Evolutionary conservation across 2,329 filamentous ascomycete species (phyloP).

Genomic region (Calonectria crousiana): DNA sequence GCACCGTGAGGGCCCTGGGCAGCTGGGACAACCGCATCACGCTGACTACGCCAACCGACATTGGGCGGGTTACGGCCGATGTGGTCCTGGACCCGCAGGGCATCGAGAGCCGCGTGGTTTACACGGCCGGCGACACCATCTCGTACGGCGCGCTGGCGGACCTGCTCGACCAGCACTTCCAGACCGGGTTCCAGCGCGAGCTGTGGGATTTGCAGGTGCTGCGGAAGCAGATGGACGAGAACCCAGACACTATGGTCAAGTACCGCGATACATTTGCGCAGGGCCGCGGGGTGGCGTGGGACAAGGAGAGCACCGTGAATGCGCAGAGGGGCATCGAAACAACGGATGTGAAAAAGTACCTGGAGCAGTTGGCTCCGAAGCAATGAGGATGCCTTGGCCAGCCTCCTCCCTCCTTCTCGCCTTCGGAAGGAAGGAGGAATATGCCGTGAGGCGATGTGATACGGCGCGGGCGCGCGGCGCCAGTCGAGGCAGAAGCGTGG

Average conservation of each 20-base stretch:
- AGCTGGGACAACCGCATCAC: constrained; percentile 73
- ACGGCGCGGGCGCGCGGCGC: not conserved
- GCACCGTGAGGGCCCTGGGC: constrained; percentile 66
- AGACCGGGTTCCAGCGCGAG: constrained; percentile 58
- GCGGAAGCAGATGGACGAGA: constrained; percentile 56
- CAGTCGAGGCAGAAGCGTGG: not conserved
- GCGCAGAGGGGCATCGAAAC: constrained; percentile 58
- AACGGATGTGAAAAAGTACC: constrained; percentile 56
- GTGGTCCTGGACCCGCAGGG: constrained; percentile 59
- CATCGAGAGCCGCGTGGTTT: constrained; percentile 61
- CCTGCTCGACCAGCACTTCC: constrained; percentile 59
- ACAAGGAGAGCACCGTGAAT: constrained; percentile 66
- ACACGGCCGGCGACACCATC: constrained; percentile 72
- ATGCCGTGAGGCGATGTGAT: not conserved
- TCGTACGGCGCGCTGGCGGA: constrained; percentile 67
- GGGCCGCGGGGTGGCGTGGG: constrained; percentile 71
- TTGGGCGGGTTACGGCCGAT: constrained; percentile 70
- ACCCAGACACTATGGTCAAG: constrained; percentile 66
- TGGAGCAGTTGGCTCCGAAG: constrained; percentile 36
- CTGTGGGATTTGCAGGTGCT: constrained; percentile 62
- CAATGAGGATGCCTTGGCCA: not conserved
- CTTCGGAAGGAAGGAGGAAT: constrained; percentile 15
- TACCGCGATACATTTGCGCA: constrained; percentile 73
- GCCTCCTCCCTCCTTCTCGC: not conserved
- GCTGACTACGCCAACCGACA: constrained; percentile 72